Evolutionary conservation across 495 filamentous ascomycete genomes (phyloP).

Genomic region (Thermochaetoides thermophila): DNA sequence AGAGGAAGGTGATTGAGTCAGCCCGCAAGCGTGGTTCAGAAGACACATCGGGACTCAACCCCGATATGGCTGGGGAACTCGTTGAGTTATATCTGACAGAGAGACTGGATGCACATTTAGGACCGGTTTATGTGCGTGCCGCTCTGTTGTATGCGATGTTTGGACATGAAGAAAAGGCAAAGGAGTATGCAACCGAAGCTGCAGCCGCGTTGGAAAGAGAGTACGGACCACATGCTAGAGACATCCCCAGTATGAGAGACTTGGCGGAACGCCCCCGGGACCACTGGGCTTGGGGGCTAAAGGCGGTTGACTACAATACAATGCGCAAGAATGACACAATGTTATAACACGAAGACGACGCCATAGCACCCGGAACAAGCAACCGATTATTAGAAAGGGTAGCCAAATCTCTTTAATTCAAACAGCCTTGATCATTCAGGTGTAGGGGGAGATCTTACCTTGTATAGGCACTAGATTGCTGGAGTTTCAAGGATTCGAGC

Average conservation of each 20-base stretch:
- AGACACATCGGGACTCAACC: slow-evolving; percentile 14
- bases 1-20: slow-evolving; percentile 13
- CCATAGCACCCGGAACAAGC: too few relatives aligned
- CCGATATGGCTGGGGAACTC: slow-evolving; percentile 20
- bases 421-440: too few relatives aligned
- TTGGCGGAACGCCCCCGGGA: slow-evolving; percentile 19
- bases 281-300: slow-evolving; percentile 17
- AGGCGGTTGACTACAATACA: too few relatives aligned
- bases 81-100: slow-evolving; percentile 23
- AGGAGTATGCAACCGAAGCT: slow-evolving; percentile 19
- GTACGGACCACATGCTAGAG: slow-evolving; percentile 14
- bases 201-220: slow-evolving; percentile 22
- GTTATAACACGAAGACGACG: too few relatives aligned
- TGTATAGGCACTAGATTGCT: too few relatives aligned
- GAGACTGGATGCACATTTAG: slow-evolving; percentile 21
- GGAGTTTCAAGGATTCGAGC: too few relatives aligned
- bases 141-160: slow-evolving; percentile 30
- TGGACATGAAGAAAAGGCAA: slow-evolving; percentile 22
- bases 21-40: too few relatives aligned
- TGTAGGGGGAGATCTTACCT: too few relatives aligned
- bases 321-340: too few relatives aligned
- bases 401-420: too few relatives aligned
- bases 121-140: slow-evolving; percentile 24
- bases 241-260: slow-evolving; percentile 21
- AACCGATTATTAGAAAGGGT: too few relatives aligned